These are phyloP conservation scores for Metschnikowia cubensis DNA, from an alignment of 805 yeast species.

Conservation along the genomic window DNA sequence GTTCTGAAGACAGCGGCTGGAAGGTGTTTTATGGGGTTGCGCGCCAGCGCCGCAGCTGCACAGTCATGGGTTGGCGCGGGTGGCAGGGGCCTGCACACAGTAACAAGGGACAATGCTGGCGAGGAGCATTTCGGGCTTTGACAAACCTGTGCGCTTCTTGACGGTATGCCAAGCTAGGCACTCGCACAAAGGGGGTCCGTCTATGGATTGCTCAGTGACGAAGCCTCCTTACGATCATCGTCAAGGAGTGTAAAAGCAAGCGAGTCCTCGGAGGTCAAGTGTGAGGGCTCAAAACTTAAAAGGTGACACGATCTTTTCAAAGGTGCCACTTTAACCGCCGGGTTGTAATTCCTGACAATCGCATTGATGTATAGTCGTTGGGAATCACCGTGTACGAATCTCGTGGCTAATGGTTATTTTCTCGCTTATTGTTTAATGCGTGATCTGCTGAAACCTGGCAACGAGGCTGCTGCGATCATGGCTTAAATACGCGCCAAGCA, in stretches of 20 bases:
- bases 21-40: background rate
- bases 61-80: background rate
- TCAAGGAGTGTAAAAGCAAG: background rate
- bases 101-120: background rate
- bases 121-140: constrained; percentile 1
- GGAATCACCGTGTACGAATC: too few relatives aligned
- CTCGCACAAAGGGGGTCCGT: too few relatives aligned
- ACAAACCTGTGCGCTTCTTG: background rate
- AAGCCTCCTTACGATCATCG: too few relatives aligned
- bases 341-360: background rate
- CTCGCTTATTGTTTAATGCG: background rate
- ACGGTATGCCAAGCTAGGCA: background rate
- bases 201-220: too few relatives aligned
- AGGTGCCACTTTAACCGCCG: too few relatives aligned
- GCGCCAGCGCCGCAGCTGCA: constrained; percentile 2
- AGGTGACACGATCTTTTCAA: too few relatives aligned
- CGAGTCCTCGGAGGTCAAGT: background rate
- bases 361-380: background rate
- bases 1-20: background rate
- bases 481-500: background rate
- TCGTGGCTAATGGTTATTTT: background rate
- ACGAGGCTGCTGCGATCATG: background rate
- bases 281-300: too few relatives aligned
- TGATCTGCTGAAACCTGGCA: background rate
- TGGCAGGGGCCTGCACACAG: background rate